A percentile compares a stretch with the other conserved stretches of the same genome.
These are phyloP conservation scores for Boletus sensibilis DNA, from an alignment of 768 basidiomycete genomes.

Conservation along the genomic window DNA sequence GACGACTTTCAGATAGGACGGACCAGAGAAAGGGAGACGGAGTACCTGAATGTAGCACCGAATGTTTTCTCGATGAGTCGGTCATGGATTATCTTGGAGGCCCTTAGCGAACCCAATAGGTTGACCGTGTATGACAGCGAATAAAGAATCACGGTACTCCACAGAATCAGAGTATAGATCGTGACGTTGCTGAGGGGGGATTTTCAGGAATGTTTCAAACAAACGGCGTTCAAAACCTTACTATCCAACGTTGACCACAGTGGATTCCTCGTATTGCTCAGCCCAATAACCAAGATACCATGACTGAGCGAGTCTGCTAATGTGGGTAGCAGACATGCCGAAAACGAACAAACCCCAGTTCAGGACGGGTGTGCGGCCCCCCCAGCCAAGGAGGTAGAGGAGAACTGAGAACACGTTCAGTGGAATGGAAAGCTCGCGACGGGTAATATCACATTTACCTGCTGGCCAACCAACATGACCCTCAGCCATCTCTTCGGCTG, in stretches of 20 bases:
- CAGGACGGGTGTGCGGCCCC: constrained; percentile 23
- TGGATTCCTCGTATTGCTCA: constrained; percentile 30
- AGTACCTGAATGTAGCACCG: constrained; percentile 60
- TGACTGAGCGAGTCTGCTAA: constrained; percentile 26
- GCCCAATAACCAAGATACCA: constrained; percentile 40
- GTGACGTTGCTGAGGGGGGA: constrained; percentile 44
- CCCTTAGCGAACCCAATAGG: constrained; percentile 47
- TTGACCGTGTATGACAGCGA: constrained; percentile 37
- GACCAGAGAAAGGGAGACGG: constrained; percentile 24
- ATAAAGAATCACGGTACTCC: constrained; percentile 34
- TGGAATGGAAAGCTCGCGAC: neutral
- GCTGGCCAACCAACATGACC: constrained; percentile 12
- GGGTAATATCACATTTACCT: constrained; percentile 11
- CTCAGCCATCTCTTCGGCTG: constrained; percentile 17
- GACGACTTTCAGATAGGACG: constrained; percentile 34
- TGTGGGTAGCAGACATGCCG: constrained; percentile 21
- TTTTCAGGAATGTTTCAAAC: neutral
- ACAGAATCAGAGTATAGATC: constrained; percentile 40
- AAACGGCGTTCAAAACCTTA: constrained; percentile 15
- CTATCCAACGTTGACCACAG: constrained; percentile 34
- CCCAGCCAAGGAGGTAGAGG: constrained; percentile 19
- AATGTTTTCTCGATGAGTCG: constrained; percentile 53
- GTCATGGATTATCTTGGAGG: constrained; percentile 53
- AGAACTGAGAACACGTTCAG: neutral
- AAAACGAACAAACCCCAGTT: constrained; percentile 31